These are phyloP conservation scores for Articulospora tetracladia DNA, from an alignment of 495 filamentous ascomycete species.

Conservation along the genomic window DNA sequence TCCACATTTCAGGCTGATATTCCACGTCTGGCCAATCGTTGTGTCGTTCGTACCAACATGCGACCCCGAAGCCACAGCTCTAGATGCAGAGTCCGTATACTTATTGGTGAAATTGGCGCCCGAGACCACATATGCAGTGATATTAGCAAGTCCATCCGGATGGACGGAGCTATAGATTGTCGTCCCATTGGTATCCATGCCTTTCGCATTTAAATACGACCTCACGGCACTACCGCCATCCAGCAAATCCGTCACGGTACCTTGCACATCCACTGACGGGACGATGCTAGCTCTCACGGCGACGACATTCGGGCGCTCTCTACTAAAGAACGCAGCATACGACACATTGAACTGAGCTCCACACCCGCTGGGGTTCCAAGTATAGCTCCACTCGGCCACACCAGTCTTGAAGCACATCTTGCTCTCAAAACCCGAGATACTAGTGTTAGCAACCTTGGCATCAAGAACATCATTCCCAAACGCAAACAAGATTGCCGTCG, in stretches of 20 bases:
- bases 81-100: constrained; percentile 28
- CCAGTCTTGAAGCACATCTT: constrained; percentile 61
- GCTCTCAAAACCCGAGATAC: constrained; percentile 58
- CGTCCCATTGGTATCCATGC: constrained; percentile 30
- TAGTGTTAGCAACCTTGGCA: constrained; percentile 55
- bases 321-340: constrained; percentile 49
- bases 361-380: constrained; percentile 55
- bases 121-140: constrained; percentile 50
- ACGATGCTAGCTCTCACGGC: constrained; percentile 45
- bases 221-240: constrained; percentile 50
- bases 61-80: constrained; percentile 28
- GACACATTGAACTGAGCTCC: constrained; percentile 47
- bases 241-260: constrained; percentile 49
- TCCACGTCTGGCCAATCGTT: constrained; percentile 47
- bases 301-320: constrained; percentile 36
- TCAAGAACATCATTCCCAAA: constrained; percentile 53
- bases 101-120: constrained; percentile 32
- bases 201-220: constrained; percentile 39
- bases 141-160: constrained; percentile 42
- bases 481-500: constrained; percentile 51
- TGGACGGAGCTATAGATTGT: constrained; percentile 50
- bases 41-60: constrained; percentile 40
- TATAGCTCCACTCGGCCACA: constrained; percentile 59
- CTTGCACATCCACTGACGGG: constrained; percentile 32
- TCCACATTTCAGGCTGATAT: constrained; percentile 33